Evolutionary conservation across 2,329 filamentous ascomycete species (phyloP), one percentile per base, ranked within the genome.

Genomic region (Raffaelea albimanens): DNA sequence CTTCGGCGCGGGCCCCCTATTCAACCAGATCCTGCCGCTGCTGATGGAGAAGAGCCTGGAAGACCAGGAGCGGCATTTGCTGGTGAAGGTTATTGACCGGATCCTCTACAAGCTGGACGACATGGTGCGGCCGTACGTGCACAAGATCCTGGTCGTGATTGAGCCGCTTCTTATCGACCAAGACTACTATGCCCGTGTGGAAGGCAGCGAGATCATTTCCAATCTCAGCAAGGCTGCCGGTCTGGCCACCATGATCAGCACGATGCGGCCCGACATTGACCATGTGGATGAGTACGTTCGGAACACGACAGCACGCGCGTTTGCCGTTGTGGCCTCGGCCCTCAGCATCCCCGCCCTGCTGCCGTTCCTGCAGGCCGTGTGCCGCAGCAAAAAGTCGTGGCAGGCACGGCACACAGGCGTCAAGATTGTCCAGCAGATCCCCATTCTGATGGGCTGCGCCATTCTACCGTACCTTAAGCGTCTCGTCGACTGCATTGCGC

Each of bases 111-210:
- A 98, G 70, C 80, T 98, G 21, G 93, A 97, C 62, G 93, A 98
- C 59, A 76, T 97, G 55, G 93, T 98, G 46, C 82, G 93, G 38
- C 93, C 93, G 20, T 98, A 91, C 55, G 91, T 95, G 16, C 94
- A 98, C 72, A 97, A 97, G 71, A 98, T 98, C 53, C 69, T 98
- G 49, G 93, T 98, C 46, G 93, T 98, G 61, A 98, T 98, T 58
- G 94, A 98, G 66, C 93, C 93, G n/a, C 74, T 98, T 44, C 85
- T 98, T 55, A 98, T 98, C 60, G 94, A 98, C 62, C 93, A 98
- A 69, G 94, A 98, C 68, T 98, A 98, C 69, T 98, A 98, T 65
- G 93, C 94, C 39, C 85, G 93, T 63, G 93, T 98, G 5, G 93
- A 98, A 66, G 93, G 93, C 66, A 87, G 93, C 57, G 93, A 98